Evolutionary conservation across 106 monocot genomes (phyloP).

Genomic region (Agapanthus africanus): DNA sequence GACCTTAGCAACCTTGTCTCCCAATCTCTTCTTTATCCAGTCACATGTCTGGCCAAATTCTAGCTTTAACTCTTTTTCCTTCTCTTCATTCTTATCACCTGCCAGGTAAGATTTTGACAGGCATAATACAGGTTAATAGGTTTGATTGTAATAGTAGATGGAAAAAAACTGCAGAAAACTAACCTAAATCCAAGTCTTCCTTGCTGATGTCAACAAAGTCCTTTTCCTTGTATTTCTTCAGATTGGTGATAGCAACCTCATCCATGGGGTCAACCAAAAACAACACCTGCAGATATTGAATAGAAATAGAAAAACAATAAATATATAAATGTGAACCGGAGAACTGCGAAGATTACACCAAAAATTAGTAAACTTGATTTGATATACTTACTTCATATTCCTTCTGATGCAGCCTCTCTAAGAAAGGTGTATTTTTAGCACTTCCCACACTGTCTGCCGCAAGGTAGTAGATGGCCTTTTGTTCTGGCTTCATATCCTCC

Average conservation of each 20-base stretch:
- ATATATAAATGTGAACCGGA: background rate
- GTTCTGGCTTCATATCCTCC: constrained; percentile 94
- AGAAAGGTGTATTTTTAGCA: constrained; percentile 85
- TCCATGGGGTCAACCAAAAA: constrained; percentile 95
- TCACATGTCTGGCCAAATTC: constrained; percentile 78
- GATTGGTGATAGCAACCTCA: constrained; percentile 81
- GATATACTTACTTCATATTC: constrained; percentile 55
- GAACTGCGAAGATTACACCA: background rate
- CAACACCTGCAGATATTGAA: constrained; percentile 78
- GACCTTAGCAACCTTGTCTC: constrained; percentile 85
- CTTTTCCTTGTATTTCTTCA: constrained; percentile 95
- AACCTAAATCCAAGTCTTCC: constrained; percentile 92
- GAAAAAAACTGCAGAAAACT: constrained; percentile 1
- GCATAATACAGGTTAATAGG: background rate
- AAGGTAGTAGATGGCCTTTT: constrained; percentile 91
- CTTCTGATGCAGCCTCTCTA: constrained; percentile 76
- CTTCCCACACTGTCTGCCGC: constrained; percentile 81
- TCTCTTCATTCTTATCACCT: constrained; percentile 95
- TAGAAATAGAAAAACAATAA: background rate
- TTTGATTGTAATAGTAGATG: background rate
- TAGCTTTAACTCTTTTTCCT: constrained; percentile 83
- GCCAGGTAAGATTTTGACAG: background rate
- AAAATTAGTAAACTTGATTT: background rate
- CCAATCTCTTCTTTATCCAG: constrained; percentile 87
- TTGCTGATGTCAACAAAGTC: constrained; percentile 99